Evolutionary conservation across 2,329 filamentous ascomycete species (phyloP), one percentile per base, ranked within the genome.

Genomic region (Botrytis aclada): DNA sequence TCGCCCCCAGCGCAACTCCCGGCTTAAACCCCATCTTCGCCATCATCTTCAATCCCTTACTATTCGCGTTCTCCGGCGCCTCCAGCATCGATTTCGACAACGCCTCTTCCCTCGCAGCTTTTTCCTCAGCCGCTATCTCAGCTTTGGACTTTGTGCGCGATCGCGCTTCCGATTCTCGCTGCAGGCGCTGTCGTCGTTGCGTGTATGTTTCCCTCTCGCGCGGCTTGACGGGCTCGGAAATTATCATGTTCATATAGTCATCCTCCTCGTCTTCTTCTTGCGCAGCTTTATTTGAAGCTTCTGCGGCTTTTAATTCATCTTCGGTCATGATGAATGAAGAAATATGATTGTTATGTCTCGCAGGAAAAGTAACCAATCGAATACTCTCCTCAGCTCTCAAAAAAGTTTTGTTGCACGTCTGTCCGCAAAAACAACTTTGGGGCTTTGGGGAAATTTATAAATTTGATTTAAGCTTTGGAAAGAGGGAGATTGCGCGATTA

Each of bases 201-300:
- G 90, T 84, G 34, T 89, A 88, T 18, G 89, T 90, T 81, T 92
- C 90, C 76, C 86, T 87, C 72, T 84, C 82, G 45, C 80, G 79
- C 12, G 83, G 80, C 41, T 81, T 80, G 29, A 82, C 82, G 0
- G 88, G 86, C 72, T 97, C 93, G 29, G 88, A 86, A 80, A 99
- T 95, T 22, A 90, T 87, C 95, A 99, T 98, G 78, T 91, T 94
- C 92, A 99, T 97, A 86, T 99, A 98, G 83, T 99, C 96, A 76
- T 98, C 93, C 10, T 93, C 92, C 4, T 86, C 85, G 0, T 80
- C 81, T 9, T 72, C 67, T 18, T 60, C 62, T 12, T 37, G n/a
- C 39, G 32, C 39, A 37, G 6, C 43, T 47, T 51, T 32, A n/a
- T 45, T 41, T 1, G 37, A 41, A 16, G 51, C n/a, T 32, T 56